These are phyloP conservation scores for Phycomyces blakesleeanus DNA, from an alignment of 192 early-diverging fungal genomes.

Conservation along the genomic window DNA sequence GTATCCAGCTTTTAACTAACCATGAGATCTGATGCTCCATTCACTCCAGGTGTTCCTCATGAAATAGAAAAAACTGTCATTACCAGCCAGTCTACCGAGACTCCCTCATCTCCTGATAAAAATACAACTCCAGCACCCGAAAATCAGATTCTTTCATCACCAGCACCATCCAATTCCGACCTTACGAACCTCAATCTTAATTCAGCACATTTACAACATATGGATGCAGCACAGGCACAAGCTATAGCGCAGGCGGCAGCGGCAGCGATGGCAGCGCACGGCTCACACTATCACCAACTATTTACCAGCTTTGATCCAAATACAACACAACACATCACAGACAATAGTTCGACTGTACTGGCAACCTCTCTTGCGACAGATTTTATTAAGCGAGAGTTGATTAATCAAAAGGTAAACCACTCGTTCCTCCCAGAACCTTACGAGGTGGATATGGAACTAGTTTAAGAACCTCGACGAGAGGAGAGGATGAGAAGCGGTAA, in stretches of 20 bases:
- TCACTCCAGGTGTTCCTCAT: too few relatives aligned
- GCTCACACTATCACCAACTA: conserved; percentile 7
- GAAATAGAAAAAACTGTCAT: neutral
- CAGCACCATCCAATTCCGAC: neutral
- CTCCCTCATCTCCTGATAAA: neutral
- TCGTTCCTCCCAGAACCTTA: neutral
- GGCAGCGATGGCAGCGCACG: neutral
- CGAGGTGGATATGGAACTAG: neutral
- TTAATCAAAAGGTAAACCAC: conserved; percentile 34
- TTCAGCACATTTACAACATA: conserved; percentile 8
- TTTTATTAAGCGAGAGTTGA: conserved; percentile 37
- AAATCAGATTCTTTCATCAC: neutral
- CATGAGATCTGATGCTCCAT: too few relatives aligned
- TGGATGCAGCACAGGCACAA: conserved; percentile 21
- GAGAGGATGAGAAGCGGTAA: neutral
- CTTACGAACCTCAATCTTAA: neutral
- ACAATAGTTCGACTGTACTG: neutral
- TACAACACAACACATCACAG: neutral
- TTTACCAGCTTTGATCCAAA: conserved; percentile 18
- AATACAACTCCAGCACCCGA: neutral
- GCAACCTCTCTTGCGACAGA: conserved; percentile 20
- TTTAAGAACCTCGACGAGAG: too few relatives aligned
- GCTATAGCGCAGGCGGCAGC: conserved; percentile 21
- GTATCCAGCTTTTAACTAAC: too few relatives aligned
- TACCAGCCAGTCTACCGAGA: neutral